Conservation (phyloP, 768 basidiomycete species). For the Calocybe cyanea region DNA sequence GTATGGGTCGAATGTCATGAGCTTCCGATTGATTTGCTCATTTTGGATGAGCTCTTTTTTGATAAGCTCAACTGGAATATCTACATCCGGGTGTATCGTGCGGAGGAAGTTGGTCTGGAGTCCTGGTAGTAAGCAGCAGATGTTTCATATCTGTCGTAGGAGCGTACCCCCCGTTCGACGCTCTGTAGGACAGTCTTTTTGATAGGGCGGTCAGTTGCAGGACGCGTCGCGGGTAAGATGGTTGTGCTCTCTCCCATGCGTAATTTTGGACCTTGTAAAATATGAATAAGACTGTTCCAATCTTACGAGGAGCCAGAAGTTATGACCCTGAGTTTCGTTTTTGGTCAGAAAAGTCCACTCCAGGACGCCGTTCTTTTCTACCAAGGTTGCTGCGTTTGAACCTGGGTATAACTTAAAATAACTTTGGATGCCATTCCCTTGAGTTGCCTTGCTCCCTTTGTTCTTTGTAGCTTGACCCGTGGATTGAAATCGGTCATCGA, state of each 20-base stretch:
- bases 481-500: conserved; percentile 37
- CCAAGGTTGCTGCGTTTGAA: conserved; percentile 52
- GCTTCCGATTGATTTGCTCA: conserved; percentile 26
- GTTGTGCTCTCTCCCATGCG: conserved; percentile 29
- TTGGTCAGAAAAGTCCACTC: conserved; percentile 49
- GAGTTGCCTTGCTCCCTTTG: conserved; percentile 28
- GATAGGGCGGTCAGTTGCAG: conserved; percentile 26
- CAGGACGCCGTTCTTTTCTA: conserved; percentile 37
- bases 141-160: background rate
- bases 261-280: conserved; percentile 7
- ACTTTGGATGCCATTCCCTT: conserved; percentile 21
- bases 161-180: conserved; percentile 63
- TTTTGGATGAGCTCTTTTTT: conserved; percentile 51
- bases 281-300: too few species aligned
- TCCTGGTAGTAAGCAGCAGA: conserved; percentile 2
- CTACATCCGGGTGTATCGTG: conserved; percentile 67
- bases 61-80: conserved; percentile 68
- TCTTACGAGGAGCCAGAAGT: conserved; percentile 10
- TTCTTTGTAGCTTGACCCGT: conserved; percentile 11
- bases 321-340: conserved; percentile 21
- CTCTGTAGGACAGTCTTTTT: conserved; percentile 39
- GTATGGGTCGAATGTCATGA: conserved; percentile 52
- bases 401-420: conserved; percentile 61
- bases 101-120: conserved; percentile 68
- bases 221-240: conserved; percentile 59